These are phyloP conservation scores for Leishmania gerbilli DNA, from an alignment of 208 protist genomes.

Conservation along the genomic window DNA sequence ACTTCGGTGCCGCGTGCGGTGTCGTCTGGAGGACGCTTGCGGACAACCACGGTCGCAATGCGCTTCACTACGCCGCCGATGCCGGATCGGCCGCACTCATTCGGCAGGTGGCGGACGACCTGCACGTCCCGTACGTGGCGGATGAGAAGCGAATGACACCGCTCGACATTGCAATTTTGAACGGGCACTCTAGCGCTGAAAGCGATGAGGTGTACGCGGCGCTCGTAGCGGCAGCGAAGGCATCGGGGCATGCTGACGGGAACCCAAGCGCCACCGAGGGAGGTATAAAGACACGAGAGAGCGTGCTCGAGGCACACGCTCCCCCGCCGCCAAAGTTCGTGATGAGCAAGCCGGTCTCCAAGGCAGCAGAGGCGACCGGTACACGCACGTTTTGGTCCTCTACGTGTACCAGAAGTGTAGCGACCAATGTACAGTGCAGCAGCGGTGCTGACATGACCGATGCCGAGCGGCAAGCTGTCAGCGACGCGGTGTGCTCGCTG, in stretches of 20 bases:
- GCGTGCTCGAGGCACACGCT: conserved; percentile 48
- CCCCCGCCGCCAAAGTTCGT: conserved; percentile 73
- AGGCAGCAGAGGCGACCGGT: conserved; percentile 1
- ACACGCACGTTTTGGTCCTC: conserved; percentile 16
- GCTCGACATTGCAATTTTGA: conserved; percentile 77
- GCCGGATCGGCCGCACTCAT: conserved; percentile 55
- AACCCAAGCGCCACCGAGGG: background rate
- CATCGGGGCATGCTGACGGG: conserved; percentile 29
- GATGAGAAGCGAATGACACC: conserved; percentile 78
- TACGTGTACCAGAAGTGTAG: background rate
- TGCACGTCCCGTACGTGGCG: conserved; percentile 52
- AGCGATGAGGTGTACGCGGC: conserved; percentile 37
- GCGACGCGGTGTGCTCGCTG: conserved; percentile 22
- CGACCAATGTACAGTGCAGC: conserved; percentile 17
- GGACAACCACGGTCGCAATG: conserved; percentile 81
- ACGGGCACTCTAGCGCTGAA: conserved; percentile 30
- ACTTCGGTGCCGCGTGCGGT: conserved; percentile 43
- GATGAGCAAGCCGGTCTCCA: conserved; percentile 68
- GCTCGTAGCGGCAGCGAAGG: conserved; percentile 28
- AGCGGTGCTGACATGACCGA: conserved; percentile 24
- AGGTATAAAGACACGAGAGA: conserved; percentile 33
- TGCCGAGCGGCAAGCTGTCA: conserved; percentile 24
- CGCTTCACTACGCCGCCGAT: conserved; percentile 85
- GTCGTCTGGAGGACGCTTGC: conserved; percentile 45
- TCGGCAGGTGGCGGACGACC: conserved; percentile 40